Conservation (phyloP, 1,139 yeast genomes). For the Yamadazyma sp. region DNA sequence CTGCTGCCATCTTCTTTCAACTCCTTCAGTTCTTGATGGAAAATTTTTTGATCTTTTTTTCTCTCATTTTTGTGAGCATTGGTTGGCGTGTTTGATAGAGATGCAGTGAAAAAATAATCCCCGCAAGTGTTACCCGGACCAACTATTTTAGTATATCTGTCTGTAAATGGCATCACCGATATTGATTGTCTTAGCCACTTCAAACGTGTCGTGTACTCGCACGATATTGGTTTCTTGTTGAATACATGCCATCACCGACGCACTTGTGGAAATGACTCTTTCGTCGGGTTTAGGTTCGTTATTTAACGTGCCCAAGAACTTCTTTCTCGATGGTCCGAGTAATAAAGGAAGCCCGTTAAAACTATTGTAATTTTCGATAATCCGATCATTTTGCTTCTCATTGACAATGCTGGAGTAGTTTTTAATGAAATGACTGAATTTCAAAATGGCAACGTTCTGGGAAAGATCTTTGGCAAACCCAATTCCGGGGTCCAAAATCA, state of each 20-base stretch:
- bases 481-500: slow-evolving; percentile 89
- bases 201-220: slow-evolving; percentile 82
- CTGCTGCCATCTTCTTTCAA: slow-evolving; percentile 49
- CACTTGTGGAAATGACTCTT: slow-evolving; percentile 75
- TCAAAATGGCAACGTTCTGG: slow-evolving; percentile 70
- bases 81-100: neutral
- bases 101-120: neutral
- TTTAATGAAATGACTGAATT: slow-evolving; percentile 57
- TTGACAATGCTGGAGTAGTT: slow-evolving; percentile 40
- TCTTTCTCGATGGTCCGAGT: slow-evolving; percentile 85
- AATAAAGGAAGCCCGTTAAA: slow-evolving; percentile 63
- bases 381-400: slow-evolving; percentile 20
- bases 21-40: slow-evolving; percentile 6
- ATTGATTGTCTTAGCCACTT: slow-evolving; percentile 59
- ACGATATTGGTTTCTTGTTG: slow-evolving; percentile 78
- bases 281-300: slow-evolving; percentile 48
- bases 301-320: slow-evolving; percentile 76
- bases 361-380: slow-evolving; percentile 32
- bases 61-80: slow-evolving; percentile 3
- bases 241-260: slow-evolving; percentile 72
- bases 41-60: slow-evolving; percentile 8
- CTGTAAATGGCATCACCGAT: slow-evolving; percentile 81
- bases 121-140: slow-evolving; percentile 3
- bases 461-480: slow-evolving; percentile 81
- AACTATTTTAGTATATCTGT: slow-evolving; percentile 9